These are phyloP conservation scores for Trichopus zeylanicus DNA, from an alignment of 116 monocot genomes.

Conservation along the genomic window DNA sequence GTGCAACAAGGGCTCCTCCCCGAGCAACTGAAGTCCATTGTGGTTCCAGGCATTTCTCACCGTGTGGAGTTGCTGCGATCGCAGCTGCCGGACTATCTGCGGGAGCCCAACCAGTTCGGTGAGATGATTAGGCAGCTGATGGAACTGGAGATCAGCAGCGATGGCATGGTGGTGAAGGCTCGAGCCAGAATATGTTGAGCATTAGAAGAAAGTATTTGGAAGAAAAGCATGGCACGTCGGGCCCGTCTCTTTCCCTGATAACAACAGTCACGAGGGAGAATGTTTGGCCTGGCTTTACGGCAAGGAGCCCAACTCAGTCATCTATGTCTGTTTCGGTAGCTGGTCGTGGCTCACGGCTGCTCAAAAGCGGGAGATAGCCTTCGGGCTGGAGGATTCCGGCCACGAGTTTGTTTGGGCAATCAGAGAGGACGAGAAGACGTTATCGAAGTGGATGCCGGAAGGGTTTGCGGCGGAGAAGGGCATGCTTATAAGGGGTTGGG, in stretches of 20 bases:
- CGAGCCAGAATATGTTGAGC: conserved; percentile 9
- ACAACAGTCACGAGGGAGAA: background rate
- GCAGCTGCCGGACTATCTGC: too few species aligned
- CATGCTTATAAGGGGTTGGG: conserved; percentile 8
- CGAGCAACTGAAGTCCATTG: too few species aligned
- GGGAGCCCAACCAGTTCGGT: too few species aligned
- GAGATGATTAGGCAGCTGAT: too few species aligned
- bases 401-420: conserved; percentile 4
- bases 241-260: background rate
- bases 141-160: too few species aligned
- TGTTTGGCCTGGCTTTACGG: conserved; percentile 12
- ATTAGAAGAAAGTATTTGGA: background rate
- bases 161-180: conserved; percentile 24
- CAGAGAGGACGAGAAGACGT: background rate
- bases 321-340: conserved; percentile 15
- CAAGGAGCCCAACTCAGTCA: conserved; percentile 2
- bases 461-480: conserved; percentile 2
- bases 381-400: background rate
- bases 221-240: background rate
- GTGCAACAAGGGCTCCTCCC: too few species aligned
- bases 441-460: background rate
- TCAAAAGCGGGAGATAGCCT: background rate
- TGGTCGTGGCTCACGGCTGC: conserved; percentile 1
- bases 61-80: too few species aligned
- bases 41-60: too few species aligned